A percentile compares a stretch with the other conserved stretches of the same genome.
Conservation (phyloP, 1,284 basidiomycete genomes). For the Boletus sp. region DNA sequence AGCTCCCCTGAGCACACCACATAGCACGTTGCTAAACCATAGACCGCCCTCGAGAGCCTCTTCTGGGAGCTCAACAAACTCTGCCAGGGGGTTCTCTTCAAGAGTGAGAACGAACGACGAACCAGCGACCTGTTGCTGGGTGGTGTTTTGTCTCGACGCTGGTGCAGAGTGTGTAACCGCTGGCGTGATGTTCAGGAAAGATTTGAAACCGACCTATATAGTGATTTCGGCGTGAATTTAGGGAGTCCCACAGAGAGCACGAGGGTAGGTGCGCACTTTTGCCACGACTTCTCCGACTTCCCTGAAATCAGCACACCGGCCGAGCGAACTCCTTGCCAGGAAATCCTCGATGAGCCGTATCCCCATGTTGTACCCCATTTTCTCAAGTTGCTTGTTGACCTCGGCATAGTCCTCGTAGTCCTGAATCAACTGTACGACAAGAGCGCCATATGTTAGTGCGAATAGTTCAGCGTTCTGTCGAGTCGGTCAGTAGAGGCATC, state of each 20-base stretch:
- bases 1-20: constrained; percentile 89
- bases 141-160: constrained; percentile 42
- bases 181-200: constrained; percentile 93
- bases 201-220: constrained; percentile 92
- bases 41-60: constrained; percentile 89
- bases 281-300: constrained; percentile 93
- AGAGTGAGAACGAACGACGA: constrained; percentile 80
- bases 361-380: constrained; percentile 99
- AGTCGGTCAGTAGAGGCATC: constrained; percentile 18
- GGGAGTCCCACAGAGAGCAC: neutral
- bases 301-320: constrained; percentile 85
- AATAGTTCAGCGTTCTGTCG: constrained; percentile 93
- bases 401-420: constrained; percentile 98
- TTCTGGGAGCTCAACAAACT: constrained; percentile 95
- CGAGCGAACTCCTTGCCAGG: constrained; percentile 83
- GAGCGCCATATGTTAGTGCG: constrained; percentile 93
- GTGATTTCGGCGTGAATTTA: neutral
- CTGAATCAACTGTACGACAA: constrained; percentile 97
- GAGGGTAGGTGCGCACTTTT: constrained; percentile 55
- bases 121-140: constrained; percentile 37
- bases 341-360: constrained; percentile 97
- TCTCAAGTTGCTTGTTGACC: constrained; percentile 80
- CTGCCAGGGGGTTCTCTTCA: constrained; percentile 95
- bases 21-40: constrained; percentile 96
- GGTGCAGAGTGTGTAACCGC: constrained; percentile 65